Evolutionary conservation across 2,329 filamentous ascomycete species (phyloP).

Genomic region (Zymoseptoria ardabiliae): DNA sequence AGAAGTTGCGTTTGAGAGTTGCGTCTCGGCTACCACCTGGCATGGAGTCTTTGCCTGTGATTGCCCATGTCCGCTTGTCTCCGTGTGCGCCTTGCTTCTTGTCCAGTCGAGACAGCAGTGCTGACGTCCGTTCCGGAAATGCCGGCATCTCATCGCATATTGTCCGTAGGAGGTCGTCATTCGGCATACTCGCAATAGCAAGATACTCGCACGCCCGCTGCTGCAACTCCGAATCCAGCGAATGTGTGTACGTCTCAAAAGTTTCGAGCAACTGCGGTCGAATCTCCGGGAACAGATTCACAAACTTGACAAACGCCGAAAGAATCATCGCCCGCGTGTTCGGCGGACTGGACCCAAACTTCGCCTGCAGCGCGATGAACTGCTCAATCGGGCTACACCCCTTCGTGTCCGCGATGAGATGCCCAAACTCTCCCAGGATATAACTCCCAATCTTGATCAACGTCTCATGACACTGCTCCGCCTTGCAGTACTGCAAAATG

Average conservation of each 20-base stretch:
- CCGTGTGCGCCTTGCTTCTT: constrained; percentile 83
- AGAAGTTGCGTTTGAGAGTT: constrained; percentile 82
- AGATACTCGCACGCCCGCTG: constrained; percentile 95
- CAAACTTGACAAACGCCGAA: constrained; percentile 93
- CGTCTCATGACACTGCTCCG: constrained; percentile 91
- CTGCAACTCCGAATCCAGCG: constrained; percentile 88
- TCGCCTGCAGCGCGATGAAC: constrained; percentile 83
- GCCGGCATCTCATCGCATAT: constrained; percentile 98
- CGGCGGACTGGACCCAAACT: constrained; percentile 81
- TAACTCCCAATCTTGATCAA: constrained; percentile 97
- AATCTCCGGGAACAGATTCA: constrained; percentile 97
- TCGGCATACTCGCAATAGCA: constrained; percentile 72
- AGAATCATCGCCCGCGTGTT: constrained; percentile 88
- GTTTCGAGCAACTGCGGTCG: constrained; percentile 88
- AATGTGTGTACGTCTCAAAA: constrained; percentile 88
- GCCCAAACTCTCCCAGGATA: constrained; percentile 91
- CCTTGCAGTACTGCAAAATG: constrained; percentile 84
- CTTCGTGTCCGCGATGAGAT: constrained; percentile 85
- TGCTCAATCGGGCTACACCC: constrained; percentile 96
- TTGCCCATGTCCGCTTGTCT: constrained; percentile 94
- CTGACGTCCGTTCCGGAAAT: constrained; percentile 90
- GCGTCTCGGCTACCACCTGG: constrained; percentile 62
- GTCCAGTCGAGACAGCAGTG: constrained; percentile 82
- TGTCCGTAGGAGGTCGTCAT: constrained; percentile 84
- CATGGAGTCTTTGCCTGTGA: constrained; percentile 82